phyloP scores from a whole-genome alignment of 106 monocot genomes.

The Gastrodia elata region DNA sequence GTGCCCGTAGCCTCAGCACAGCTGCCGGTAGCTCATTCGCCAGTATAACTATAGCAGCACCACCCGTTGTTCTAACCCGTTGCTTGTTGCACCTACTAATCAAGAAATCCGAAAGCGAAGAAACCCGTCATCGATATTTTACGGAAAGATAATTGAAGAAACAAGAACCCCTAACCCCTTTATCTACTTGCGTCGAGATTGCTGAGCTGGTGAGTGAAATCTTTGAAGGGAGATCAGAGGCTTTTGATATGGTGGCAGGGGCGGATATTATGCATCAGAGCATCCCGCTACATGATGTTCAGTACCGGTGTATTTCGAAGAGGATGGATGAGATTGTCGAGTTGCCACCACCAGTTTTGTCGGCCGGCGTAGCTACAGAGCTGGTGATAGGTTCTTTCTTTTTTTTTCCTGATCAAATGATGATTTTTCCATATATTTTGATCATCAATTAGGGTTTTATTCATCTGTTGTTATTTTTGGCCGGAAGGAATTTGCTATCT shows the following conservation, averaged over 20 bases:
- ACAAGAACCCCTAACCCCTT: background rate
- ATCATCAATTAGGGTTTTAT: slow-evolving; percentile 2
- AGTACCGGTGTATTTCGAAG: slow-evolving; percentile 29
- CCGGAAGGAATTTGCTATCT: background rate
- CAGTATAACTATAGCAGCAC: background rate
- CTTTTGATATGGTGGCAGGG: slow-evolving; percentile 49
- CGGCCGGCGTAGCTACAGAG: slow-evolving; percentile 17
- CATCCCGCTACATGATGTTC: slow-evolving; percentile 36
- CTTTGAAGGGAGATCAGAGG: background rate
- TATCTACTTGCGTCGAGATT: background rate
- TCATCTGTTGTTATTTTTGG: background rate
- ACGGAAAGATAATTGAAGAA: background rate
- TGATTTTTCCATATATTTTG: background rate
- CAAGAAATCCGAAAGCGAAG: background rate
- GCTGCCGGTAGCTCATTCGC: background rate
- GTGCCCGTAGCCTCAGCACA: background rate
- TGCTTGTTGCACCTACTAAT: background rate
- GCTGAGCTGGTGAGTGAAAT: background rate
- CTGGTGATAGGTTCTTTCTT: slow-evolving; percentile 32
- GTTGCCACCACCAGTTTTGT: slow-evolving; percentile 2
- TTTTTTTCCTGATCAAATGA: background rate
- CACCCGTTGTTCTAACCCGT: background rate
- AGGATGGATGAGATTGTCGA: slow-evolving; percentile 28
- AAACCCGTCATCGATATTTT: background rate
- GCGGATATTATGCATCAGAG: slow-evolving; percentile 49